Evolutionary conservation across 148 eudicot genomes (phyloP), one percentile per base, ranked within the genome.

Genomic region (Diospyros kaki): DNA sequence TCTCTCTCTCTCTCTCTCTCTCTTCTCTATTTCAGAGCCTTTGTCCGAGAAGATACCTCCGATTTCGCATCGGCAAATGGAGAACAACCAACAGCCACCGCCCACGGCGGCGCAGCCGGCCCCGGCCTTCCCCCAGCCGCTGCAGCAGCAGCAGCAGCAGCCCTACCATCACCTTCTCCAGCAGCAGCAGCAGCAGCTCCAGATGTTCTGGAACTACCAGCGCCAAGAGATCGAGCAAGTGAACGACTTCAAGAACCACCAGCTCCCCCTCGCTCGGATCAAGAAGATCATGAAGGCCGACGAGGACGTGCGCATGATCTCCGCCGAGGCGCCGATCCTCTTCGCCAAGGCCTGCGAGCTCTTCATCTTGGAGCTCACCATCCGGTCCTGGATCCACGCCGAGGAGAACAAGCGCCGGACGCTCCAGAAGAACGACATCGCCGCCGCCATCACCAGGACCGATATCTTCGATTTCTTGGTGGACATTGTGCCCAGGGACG

Each of bases 201-300:
- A 89, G 55, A 83, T 87, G 91, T 91, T 91, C 82, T 91, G 97
- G 97, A 83, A 77, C 6, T 91, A 82, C 82, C 96, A 91, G 72
- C 88, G 93, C 6, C 88, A 87, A 58, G 96, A 91, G 46, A 91
- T 91, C 85, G 91, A 91, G 17, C 83, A 77, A 1, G 91, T 71
- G 1, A 87, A 82, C 82, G 96, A 91, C 69, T 91, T 91, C 82
- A 91, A 89, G 74, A 91, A 91, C 86, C 96, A 91, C 80, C 90
- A 86, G 61, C 91, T 91, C 1, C 96, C 96, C 0, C 28, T 91
- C 0, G 96, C 96, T 1, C 85, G 96, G 0, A 91, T 91, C 78
- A 91, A 91, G 85, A 91, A 91, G 77, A 91, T 91, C 83, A 91
- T 91, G 96, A 91, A 91, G 45, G 96, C 96, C 11, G 96, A 91